These are phyloP conservation scores for Torulaspora delbrueckii DNA, from an alignment of 805 yeast genomes.

Conservation along the genomic window DNA sequence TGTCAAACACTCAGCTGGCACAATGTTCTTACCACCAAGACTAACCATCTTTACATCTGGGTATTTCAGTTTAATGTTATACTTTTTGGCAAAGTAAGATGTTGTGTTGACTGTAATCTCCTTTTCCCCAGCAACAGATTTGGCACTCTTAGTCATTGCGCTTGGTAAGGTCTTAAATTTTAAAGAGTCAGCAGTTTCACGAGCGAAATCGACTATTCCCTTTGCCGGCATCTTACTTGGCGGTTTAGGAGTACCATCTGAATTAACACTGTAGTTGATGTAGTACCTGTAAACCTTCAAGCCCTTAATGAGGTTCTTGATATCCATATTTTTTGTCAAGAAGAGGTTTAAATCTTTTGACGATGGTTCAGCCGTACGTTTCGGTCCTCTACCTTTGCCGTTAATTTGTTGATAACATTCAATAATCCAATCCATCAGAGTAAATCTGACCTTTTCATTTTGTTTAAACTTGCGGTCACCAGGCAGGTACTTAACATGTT, in stretches of 20 bases:
- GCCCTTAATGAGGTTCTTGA: conserved; percentile 18
- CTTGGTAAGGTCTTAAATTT: conserved; percentile 16
- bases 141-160: conserved; percentile 11
- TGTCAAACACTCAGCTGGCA: conserved; percentile 23
- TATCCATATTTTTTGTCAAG: conserved; percentile 15
- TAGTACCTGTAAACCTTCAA: conserved; percentile 22
- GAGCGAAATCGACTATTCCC: conserved; percentile 18
- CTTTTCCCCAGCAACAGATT: conserved; percentile 10
- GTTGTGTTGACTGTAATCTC: conserved; percentile 13
- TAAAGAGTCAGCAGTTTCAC: conserved; percentile 22
- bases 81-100: conserved; percentile 17
- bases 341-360: conserved; percentile 20
- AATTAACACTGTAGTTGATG: conserved; percentile 22
- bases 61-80: conserved; percentile 18
- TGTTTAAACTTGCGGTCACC: conserved; percentile 20
- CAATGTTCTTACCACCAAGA: conserved; percentile 19
- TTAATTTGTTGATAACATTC: conserved; percentile 18
- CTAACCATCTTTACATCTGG: conserved; percentile 21
- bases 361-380: conserved; percentile 1
- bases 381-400: conserved; percentile 4
- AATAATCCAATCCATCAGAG: conserved; percentile 22
- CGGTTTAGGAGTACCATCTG: conserved; percentile 21
- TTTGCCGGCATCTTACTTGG: conserved; percentile 18
- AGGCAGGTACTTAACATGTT: conserved; percentile 23
- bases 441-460: conserved; percentile 13